Conservation (phyloP, 768 basidiomycete species). For the Termitomyces sp. region DNA sequence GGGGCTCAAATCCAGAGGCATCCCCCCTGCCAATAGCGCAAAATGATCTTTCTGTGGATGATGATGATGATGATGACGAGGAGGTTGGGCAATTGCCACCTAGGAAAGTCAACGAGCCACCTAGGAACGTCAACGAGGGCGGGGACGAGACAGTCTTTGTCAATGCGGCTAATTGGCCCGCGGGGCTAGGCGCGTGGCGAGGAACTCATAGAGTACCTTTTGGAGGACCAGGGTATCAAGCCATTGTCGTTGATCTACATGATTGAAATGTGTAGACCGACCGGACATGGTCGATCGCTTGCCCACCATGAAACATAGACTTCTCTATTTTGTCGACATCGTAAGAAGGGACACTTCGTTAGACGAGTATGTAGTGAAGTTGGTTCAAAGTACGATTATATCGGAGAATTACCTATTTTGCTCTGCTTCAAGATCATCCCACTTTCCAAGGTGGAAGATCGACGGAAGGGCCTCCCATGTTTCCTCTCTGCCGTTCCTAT, state of each 20-base stretch:
- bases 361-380: background rate
- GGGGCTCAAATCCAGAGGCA: conserved; percentile 18
- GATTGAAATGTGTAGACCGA: conserved; percentile 16
- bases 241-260: conserved; percentile 34
- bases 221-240: conserved; percentile 33
- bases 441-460: conserved; percentile 32
- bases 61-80: background rate
- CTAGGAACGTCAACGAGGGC: background rate
- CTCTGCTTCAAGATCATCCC: conserved; percentile 31
- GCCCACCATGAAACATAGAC: too few species aligned
- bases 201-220: conserved; percentile 17
- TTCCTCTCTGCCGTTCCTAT: conserved; percentile 29
- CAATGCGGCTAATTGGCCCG: conserved; percentile 38
- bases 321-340: background rate
- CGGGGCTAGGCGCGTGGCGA: conserved; percentile 21
- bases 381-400: background rate
- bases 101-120: background rate
- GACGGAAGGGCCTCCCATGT: conserved; percentile 32
- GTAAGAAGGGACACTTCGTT: background rate
- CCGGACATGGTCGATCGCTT: background rate
- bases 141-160: conserved; percentile 33
- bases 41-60: too few species aligned
- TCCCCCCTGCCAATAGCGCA: background rate
- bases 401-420: conserved; percentile 22
- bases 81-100: background rate